Conservation (phyloP, 768 basidiomycete genomes). For the Rickenella mellea region DNA sequence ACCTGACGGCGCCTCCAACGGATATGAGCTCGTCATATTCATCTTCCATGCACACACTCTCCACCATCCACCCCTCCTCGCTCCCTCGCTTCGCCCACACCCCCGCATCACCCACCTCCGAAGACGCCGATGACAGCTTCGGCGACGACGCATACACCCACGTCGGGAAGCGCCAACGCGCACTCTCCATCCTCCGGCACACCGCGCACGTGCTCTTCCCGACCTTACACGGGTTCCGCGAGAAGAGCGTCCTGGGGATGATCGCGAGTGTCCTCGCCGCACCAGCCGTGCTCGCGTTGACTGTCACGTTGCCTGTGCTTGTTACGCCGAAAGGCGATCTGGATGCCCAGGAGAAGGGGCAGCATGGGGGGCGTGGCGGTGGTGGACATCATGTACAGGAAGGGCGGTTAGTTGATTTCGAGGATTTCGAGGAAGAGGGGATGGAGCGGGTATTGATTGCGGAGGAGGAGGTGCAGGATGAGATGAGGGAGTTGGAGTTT, state of each 20-base stretch:
- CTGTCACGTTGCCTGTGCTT: slow-evolving; percentile 77
- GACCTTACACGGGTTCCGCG: slow-evolving; percentile 62
- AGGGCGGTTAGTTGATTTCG: slow-evolving; percentile 53
- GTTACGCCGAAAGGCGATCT: slow-evolving; percentile 46
- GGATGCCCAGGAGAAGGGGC: not conserved
- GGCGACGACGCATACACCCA: no score
- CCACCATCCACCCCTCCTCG: slow-evolving; percentile 14
- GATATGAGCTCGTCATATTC: no score
- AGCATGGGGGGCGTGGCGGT: not conserved
- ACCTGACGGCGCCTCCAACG: no score
- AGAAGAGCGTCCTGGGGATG: slow-evolving; percentile 63
- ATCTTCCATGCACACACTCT: no score
- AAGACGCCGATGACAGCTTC: slow-evolving; percentile 1
- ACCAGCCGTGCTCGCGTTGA: slow-evolving; percentile 79
- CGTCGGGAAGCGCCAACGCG: slow-evolving; percentile 30
- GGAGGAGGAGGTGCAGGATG: slow-evolving; percentile 64
- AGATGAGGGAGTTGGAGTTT: slow-evolving; percentile 53
- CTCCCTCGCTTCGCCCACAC: slow-evolving; percentile 52
- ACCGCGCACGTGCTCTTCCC: slow-evolving; percentile 72
- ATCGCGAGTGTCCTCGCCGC: slow-evolving; percentile 72
- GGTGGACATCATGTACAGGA: no score
- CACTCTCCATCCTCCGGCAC: slow-evolving; percentile 24
- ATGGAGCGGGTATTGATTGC: slow-evolving; percentile 61
- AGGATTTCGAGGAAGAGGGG: slow-evolving; percentile 74
- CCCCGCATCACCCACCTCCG: slow-evolving; percentile 32